These are phyloP conservation scores for Talaromyces piceae DNA, from an alignment of 2,329 filamentous ascomycete genomes.

Conservation along the genomic window DNA sequence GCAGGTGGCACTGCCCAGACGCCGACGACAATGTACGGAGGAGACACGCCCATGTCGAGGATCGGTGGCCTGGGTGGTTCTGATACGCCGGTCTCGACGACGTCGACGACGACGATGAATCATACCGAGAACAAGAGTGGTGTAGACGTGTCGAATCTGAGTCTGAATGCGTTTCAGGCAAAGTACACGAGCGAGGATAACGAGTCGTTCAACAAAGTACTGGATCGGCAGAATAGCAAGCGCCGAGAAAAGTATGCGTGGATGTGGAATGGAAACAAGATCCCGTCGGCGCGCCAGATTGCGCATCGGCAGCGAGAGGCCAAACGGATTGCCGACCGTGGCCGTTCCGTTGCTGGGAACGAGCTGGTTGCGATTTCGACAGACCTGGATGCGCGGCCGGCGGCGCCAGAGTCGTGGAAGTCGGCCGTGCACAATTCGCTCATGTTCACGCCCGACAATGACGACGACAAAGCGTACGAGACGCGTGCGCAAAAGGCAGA, in stretches of 20 bases:
- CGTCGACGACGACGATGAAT: conserved; percentile 27
- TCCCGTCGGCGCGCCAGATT: conserved; percentile 57
- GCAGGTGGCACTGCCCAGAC: conserved; percentile 19
- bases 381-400: conserved; percentile 61
- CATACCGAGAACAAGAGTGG: conserved; percentile 17
- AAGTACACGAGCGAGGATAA: conserved; percentile 98
- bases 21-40: conserved; percentile 35
- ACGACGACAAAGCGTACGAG: conserved; percentile 46
- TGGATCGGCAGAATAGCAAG: conserved; percentile 86
- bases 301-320: conserved; percentile 49
- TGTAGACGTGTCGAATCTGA: conserved; percentile 66
- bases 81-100: conserved; percentile 31
- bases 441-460: conserved; percentile 61
- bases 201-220: conserved; percentile 85
- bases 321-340: conserved; percentile 63
- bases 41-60: conserved; percentile 67
- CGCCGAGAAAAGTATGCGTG: conserved; percentile 77
- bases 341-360: conserved; percentile 51
- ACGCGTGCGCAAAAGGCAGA: conserved; percentile 65
- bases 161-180: conserved; percentile 75
- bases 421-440: conserved; percentile 68
- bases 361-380: conserved; percentile 54
- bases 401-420: conserved; percentile 70
- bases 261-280: conserved; percentile 82
- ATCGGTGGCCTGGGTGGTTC: too few relatives aligned